Conservation (phyloP, 306 rosid genomes). For the Hylodesmum podocarpum region DNA sequence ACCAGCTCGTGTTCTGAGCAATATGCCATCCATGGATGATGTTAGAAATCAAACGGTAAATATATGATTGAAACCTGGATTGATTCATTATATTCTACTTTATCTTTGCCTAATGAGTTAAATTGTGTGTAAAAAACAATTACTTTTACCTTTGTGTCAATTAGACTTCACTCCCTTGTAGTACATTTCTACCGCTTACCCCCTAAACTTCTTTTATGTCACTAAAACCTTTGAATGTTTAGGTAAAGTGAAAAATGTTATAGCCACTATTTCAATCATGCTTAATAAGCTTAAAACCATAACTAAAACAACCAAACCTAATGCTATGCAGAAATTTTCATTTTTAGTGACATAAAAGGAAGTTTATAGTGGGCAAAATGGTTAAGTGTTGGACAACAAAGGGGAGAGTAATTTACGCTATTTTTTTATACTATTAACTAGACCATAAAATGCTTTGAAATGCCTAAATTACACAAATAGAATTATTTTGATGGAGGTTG, state of each 20-base stretch:
- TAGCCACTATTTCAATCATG: background rate
- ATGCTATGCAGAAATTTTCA: background rate
- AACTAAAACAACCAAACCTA: background rate
- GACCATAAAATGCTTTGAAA: background rate
- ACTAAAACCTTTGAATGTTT: background rate
- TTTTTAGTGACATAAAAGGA: background rate
- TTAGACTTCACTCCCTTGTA: background rate
- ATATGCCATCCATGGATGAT: slow-evolving; percentile 38
- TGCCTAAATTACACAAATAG: background rate
- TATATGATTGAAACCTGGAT: background rate
- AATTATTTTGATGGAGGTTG: too few species aligned
- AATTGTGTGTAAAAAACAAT: background rate
- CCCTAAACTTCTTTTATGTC: background rate
- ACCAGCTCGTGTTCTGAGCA: slow-evolving; percentile 39
- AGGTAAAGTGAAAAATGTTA: background rate
- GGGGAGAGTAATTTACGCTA: background rate
- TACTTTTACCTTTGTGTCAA: background rate
- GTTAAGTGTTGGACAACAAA: background rate
- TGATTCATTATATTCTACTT: background rate
- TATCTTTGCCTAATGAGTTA: background rate
- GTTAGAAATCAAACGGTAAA: slow-evolving; percentile 53
- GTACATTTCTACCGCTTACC: background rate
- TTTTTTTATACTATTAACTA: background rate
- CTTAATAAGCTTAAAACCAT: background rate
- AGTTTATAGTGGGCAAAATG: background rate